Base-by-base conservation (phyloP, 2,329 filamentous ascomycete species). In the Penicillium sp. region DNA sequence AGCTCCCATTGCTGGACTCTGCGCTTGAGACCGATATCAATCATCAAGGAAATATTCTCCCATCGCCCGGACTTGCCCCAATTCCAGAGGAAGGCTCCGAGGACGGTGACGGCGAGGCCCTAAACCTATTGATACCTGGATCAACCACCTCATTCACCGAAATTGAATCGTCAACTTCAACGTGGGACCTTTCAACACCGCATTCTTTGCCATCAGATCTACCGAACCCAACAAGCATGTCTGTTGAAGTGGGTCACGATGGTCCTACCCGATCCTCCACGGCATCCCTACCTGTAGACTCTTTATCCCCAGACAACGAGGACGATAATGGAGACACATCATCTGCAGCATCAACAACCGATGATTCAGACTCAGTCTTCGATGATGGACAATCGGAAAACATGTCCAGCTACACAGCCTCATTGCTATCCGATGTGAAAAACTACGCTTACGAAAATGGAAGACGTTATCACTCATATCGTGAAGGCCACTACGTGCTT, bases 401-500 rank as follows among this genome's bases (percentile, higher is more conserved):
- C 14, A 50, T 38, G 32, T 64, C 64, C 8, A 63, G 38, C 24
- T 59, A 64, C 9, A 66, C 64, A 11, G 62, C 64, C 2, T 66
- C 64, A 2, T 38, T 66, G 8, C 53, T 66, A 7, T 66, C 64
- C 4, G 57, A 62, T 26, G 62, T 65, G 18, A 61, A 65, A 44
- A 57, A 64, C 48, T 65, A 61, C 32, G 42, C 58, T 2, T 66
- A 66, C 35, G 64, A 66, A 44, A 66, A 70, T 49, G 66, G 67
- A 8, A 65, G 68, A 22, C 61, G 67, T 20, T 70, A 69, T 39
- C 67, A 69, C 35, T 65, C 64, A 52, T 65, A 66, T 46, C 65
- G 65, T 4, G 60, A 66, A 29, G 68, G 68, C 13, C 65, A 61
- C 29, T 74, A 74, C 34, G 60, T 66, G 5, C 63, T 74, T 34